A percentile compares a stretch with the other conserved stretches of the same genome.
Conservation (phyloP, 441 rosid species). For the Pelargonium myrrhifolium region DNA sequence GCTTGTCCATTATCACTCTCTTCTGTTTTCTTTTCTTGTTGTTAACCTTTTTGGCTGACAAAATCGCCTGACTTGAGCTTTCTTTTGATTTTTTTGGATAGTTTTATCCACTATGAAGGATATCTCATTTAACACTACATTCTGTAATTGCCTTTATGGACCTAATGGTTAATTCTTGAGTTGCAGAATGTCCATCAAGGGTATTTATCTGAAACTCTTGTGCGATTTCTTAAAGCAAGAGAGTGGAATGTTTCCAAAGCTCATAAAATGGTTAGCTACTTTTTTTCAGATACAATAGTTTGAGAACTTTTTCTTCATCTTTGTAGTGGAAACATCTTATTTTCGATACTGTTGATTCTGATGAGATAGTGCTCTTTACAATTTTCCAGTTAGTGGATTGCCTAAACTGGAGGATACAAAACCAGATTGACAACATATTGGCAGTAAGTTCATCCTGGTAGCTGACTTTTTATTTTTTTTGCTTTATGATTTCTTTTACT, state of each 20-base stretch:
- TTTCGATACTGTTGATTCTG: conserved; percentile 7
- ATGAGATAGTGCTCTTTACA: conserved; percentile 14
- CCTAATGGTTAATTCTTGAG: conserved; percentile 14
- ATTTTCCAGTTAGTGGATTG: conserved; percentile 66
- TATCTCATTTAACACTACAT: neutral
- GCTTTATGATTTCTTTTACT: neutral
- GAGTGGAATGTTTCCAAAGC: conserved; percentile 80
- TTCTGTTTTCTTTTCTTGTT: neutral
- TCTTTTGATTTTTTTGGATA: neutral
- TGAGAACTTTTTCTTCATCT: neutral
- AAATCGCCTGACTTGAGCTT: neutral
- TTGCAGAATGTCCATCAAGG: conserved; percentile 84
- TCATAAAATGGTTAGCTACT: conserved; percentile 63
- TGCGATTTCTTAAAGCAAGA: conserved; percentile 82
- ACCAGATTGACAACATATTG: conserved; percentile 69
- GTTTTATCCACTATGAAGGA: neutral
- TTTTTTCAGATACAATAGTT: neutral
- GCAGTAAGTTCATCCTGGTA: conserved; percentile 41
- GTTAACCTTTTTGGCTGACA: neutral
- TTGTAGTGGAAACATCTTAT: neutral
- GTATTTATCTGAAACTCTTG: conserved; percentile 53
- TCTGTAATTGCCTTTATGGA: neutral
- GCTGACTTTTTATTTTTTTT: conserved; percentile 7
- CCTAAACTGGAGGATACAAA: conserved; percentile 78
- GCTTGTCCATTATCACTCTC: too few relatives aligned